Percentiles rank a stretch among this genome's conserved stretches.
phyloP scores from a whole-genome alignment of 177 flowering plant species.

The Vitis hybrid region DNA sequence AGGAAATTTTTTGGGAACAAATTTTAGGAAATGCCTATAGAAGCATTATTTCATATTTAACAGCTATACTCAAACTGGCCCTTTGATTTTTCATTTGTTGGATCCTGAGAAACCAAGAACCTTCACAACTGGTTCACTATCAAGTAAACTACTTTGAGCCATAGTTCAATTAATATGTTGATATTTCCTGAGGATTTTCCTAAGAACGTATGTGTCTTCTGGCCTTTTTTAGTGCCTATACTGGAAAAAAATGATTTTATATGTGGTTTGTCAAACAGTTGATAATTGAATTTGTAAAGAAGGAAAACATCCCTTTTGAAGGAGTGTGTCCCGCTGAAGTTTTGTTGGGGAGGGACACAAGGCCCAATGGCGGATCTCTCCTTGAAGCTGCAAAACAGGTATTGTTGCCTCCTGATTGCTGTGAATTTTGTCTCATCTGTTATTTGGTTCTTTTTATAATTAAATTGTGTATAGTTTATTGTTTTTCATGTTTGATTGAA shows the following conservation, averaged over 20 bases:
- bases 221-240: background rate
- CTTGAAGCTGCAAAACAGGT: slow-evolving; percentile 88
- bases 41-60: too few species aligned
- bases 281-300: slow-evolving; percentile 58
- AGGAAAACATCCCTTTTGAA: slow-evolving; percentile 59
- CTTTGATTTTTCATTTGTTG: too few species aligned
- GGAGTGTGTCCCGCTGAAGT: slow-evolving; percentile 48
- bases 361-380: slow-evolving; percentile 88
- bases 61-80: too few species aligned
- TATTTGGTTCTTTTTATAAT: background rate
- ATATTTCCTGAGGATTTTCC: background rate
- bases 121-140: too few species aligned
- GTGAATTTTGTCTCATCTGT: background rate
- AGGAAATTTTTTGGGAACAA: too few species aligned
- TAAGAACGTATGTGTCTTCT: background rate
- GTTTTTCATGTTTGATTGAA: slow-evolving; percentile 18
- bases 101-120: too few species aligned
- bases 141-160: background rate
- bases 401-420: slow-evolving; percentile 9
- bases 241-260: background rate
- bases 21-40: too few species aligned
- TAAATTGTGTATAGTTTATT: background rate
- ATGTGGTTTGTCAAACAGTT: slow-evolving; percentile 42
- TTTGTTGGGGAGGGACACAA: slow-evolving; percentile 88
- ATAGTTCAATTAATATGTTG: background rate